A percentile compares a stretch with the other conserved stretches of the same genome.
Evolutionary conservation across 1,284 basidiomycete genomes (phyloP).

Genomic region (Ganoderma leucocontextum): DNA sequence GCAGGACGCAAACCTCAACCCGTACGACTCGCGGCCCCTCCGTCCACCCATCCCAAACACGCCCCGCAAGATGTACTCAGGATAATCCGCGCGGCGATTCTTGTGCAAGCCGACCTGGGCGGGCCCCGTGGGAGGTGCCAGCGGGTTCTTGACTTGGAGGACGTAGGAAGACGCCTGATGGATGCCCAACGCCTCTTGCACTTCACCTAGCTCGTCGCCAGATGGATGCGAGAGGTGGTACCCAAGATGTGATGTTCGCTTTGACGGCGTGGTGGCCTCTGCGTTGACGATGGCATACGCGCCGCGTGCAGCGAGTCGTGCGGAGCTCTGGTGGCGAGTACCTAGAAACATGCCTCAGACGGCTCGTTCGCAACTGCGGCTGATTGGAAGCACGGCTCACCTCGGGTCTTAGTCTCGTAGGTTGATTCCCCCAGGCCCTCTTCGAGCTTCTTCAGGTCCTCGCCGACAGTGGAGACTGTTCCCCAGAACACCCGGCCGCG

Average conservation of each 20-base stretch:
- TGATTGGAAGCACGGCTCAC: slow-evolving; percentile 35
- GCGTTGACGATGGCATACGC: slow-evolving; percentile 70
- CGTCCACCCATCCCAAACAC: slow-evolving; percentile 56
- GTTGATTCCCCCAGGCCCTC: slow-evolving; percentile 58
- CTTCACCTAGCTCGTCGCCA: slow-evolving; percentile 52
- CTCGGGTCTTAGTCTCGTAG: slow-evolving; percentile 74
- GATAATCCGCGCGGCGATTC: slow-evolving; percentile 51
- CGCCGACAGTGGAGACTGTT: slow-evolving; percentile 57
- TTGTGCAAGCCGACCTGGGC: slow-evolving; percentile 45
- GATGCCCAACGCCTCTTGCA: slow-evolving; percentile 62
- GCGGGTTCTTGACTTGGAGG: slow-evolving; percentile 66
- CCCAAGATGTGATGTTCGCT: slow-evolving; percentile 61
- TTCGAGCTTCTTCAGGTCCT: slow-evolving; percentile 59
- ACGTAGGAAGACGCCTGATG: slow-evolving; percentile 58
- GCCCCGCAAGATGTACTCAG: slow-evolving; percentile 52
- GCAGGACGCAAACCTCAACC: slow-evolving; percentile 62
- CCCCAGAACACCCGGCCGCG: slow-evolving; percentile 62
- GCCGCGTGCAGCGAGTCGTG: slow-evolving; percentile 65
- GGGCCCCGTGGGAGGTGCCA: slow-evolving; percentile 50
- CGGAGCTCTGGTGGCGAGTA: slow-evolving; percentile 60
- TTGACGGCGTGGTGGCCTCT: slow-evolving; percentile 51
- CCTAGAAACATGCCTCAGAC: slow-evolving; percentile 43
- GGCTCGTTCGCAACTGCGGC: not conserved
- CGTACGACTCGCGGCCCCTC: slow-evolving; percentile 53
- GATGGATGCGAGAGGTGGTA: slow-evolving; percentile 66